These are phyloP conservation scores for Bolboschoenus planiculmis DNA, from an alignment of 176 grass and related monocot genomes.

Conservation along the genomic window DNA sequence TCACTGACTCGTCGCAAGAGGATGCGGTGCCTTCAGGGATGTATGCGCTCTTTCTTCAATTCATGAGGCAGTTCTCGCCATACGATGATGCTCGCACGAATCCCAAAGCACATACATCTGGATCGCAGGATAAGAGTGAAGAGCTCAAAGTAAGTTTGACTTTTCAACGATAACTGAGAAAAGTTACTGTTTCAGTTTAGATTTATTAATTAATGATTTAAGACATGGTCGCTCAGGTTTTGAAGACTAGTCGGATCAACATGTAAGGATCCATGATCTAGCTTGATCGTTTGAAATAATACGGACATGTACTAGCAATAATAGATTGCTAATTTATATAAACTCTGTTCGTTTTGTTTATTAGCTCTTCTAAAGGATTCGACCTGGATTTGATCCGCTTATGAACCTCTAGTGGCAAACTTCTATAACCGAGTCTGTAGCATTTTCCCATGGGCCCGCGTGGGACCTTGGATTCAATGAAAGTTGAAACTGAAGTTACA, in stretches of 20 bases:
- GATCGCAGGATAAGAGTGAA: slow-evolving; percentile 5
- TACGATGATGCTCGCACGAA: neutral
- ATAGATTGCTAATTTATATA: neutral
- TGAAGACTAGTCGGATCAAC: neutral
- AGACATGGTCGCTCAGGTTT: neutral
- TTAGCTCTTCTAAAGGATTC: neutral
- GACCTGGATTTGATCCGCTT: neutral
- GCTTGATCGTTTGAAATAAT: neutral
- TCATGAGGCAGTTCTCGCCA: slow-evolving; percentile 7
- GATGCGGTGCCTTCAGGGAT: slow-evolving; percentile 14
- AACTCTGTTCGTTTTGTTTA: neutral
- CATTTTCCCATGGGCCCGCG: neutral
- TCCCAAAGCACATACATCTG: neutral
- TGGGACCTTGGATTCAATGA: neutral
- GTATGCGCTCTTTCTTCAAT: slow-evolving; percentile 19
- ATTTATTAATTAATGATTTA: slow-evolving; percentile 9
- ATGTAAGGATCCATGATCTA: neutral
- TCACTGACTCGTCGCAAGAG: slow-evolving; percentile 20
- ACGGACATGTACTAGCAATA: too few relatives aligned
- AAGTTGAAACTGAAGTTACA: neutral
- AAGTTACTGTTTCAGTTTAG: slow-evolving; percentile 13
- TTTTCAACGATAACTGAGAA: neutral
- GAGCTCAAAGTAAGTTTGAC: slow-evolving; percentile 23
- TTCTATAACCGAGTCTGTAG: neutral
- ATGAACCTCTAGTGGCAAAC: neutral